Percentiles rank a stretch among this genome's conserved stretches.
Evolutionary conservation across 495 filamentous ascomycete species (phyloP).

Genomic region (Xylaria telfairii): DNA sequence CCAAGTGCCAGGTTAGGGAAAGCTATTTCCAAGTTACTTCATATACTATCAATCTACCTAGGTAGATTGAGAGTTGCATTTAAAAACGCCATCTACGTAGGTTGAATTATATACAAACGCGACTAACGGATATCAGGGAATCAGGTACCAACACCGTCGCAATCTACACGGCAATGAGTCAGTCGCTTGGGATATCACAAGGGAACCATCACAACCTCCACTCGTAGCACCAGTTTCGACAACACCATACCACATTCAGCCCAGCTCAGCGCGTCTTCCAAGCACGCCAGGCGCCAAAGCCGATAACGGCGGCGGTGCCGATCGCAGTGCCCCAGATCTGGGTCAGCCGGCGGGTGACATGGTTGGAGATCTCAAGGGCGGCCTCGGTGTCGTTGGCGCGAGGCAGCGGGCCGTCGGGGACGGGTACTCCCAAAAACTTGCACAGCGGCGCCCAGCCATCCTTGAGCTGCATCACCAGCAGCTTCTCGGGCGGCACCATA

Average conservation of each 20-base stretch:
- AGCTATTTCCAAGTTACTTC: neutral
- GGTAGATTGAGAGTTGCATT: neutral
- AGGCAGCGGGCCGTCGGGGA: slow-evolving; percentile 52
- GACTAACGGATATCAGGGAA: neutral
- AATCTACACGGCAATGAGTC: neutral
- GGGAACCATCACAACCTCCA: neutral
- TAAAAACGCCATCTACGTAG: neutral
- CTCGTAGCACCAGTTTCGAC: too few relatives aligned
- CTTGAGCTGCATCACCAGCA: slow-evolving; percentile 54
- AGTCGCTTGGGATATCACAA: neutral
- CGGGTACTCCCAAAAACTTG: slow-evolving; percentile 50
- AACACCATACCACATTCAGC: neutral
- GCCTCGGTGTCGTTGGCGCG: slow-evolving; percentile 36
- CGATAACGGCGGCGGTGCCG: slow-evolving; percentile 13
- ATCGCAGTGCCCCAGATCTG: slow-evolving; percentile 20
- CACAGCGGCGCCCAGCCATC: slow-evolving; percentile 61
- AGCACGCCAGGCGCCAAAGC: slow-evolving; percentile 12
- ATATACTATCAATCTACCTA: neutral
- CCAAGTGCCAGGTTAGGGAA: neutral
- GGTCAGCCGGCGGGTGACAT: slow-evolving; percentile 13
- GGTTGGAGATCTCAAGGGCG: neutral
- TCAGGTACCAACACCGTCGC: neutral
- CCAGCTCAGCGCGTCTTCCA: slow-evolving; percentile 22
- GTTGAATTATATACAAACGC: neutral
- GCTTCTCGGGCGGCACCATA: slow-evolving; percentile 48